phyloP scores from a whole-genome alignment of 768 basidiomycete genomes.

The Leucocoprinus birnbaumii region DNA sequence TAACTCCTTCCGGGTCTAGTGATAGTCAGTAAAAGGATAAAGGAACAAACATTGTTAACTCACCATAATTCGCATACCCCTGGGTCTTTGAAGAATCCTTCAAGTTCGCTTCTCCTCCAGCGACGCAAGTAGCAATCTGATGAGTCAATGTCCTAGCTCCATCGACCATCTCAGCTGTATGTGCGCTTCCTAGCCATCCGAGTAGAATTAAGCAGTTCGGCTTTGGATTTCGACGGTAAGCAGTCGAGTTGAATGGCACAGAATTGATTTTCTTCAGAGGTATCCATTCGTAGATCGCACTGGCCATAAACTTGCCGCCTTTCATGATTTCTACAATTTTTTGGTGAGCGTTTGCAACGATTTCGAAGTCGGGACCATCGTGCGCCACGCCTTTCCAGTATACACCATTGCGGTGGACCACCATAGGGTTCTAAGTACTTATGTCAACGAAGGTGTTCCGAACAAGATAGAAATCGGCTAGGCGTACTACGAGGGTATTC shows the following conservation, averaged over 20 bases:
- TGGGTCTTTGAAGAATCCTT: constrained; percentile 23
- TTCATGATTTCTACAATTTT: constrained; percentile 23
- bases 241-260: constrained; percentile 29
- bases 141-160: constrained; percentile 26
- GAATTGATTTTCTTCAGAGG: constrained; percentile 34
- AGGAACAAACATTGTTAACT: no score
- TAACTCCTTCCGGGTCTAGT: constrained; percentile 19
- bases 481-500: constrained; percentile 37
- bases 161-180: constrained; percentile 24
- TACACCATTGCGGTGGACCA: constrained; percentile 33
- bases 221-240: constrained; percentile 35
- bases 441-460: background rate
- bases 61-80: constrained; percentile 50
- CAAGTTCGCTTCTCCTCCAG: constrained; percentile 24
- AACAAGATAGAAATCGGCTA: no score
- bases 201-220: constrained; percentile 30
- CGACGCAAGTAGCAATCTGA: constrained; percentile 28
- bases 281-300: constrained; percentile 40
- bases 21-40: no score
- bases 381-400: constrained; percentile 44
- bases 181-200: constrained; percentile 26
- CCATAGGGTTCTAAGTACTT: constrained; percentile 31
- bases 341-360: constrained; percentile 26
- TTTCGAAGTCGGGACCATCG: constrained; percentile 21
- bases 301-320: constrained; percentile 21